Conservation (phyloP, 2,329 filamentous ascomycete genomes). For the Penicillium sp. region DNA sequence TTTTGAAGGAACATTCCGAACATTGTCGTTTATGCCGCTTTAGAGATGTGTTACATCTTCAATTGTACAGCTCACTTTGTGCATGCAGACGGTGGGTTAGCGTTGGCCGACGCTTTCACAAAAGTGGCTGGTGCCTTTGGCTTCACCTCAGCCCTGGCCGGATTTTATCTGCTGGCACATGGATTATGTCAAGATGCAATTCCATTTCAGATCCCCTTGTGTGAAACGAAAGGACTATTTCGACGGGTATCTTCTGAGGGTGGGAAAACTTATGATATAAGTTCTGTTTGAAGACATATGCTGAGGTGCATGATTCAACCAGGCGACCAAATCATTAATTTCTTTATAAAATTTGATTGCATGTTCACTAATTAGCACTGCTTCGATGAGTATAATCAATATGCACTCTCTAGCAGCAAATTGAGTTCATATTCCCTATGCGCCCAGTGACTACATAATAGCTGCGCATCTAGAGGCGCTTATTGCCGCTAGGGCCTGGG, state of each 20-base stretch:
- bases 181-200: constrained; percentile 9
- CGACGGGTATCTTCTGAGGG: not conserved
- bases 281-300: not conserved
- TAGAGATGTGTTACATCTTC: constrained; percentile 6
- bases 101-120: not conserved
- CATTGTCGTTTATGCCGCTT: not conserved
- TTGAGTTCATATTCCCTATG: no score
- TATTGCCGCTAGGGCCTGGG: no score
- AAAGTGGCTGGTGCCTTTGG: constrained; percentile 7
- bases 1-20: constrained; percentile 6
- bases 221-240: not conserved
- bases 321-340: no score
- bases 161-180: constrained; percentile 8
- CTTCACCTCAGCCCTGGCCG: constrained; percentile 1
- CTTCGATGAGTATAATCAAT: no score
- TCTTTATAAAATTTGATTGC: no score
- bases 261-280: not conserved
- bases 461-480: no score
- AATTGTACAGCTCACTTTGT: constrained; percentile 5
- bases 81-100: not conserved
- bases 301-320: no score
- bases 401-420: no score
- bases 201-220: not conserved
- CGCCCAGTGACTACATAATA: no score
- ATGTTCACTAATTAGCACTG: no score